Evolutionary conservation across 1,284 basidiomycete species (phyloP), one percentile per base, ranked within the genome.

Genomic region (Sporisorium scitamineum): DNA sequence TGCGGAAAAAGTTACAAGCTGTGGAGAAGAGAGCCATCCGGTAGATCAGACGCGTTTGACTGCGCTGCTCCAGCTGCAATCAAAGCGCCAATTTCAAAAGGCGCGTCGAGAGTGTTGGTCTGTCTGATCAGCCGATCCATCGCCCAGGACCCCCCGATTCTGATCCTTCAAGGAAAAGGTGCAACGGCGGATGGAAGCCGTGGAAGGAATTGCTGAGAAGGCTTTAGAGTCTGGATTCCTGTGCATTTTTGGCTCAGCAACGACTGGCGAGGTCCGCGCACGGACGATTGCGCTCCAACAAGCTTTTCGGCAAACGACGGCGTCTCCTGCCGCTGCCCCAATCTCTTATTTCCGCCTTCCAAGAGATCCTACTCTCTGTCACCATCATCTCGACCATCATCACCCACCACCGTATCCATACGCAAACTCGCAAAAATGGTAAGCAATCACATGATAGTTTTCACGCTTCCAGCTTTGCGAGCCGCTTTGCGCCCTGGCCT

Each of bases 381-480:
- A 26, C 20, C 20, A 27, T 18, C 44, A 31, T 24, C 41, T n/a
- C n/a, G n/a, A 27, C 16, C 51, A 26, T 27, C 32, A 5, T 4
- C 55, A 48, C 16, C 34, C 31, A 18, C 7, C 24, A 14, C 26
- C 13, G 18, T 13, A 22, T 20, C 20, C 10, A 47, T 6, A 26
- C 44, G 20, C 54, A 45, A n/a, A 50, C 29, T 60, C 53, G 47
- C 61, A 59, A 74, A 64, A 65, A 75, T 75, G 72, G 72, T 75
- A 70, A 75, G 72, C 66, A 69, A 69, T 59, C 72, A 53, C 51
- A 18, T 60, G 39, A 50, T 48, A 29, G 48, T 11, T 20, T 22
- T 50, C 31, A 18, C 41, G 27, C 34, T 62, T 22, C 56, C 63
- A 18, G 41, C 56, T 41, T 41, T 57, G 51, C 63, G 54, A 54